A percentile compares a stretch with the other conserved stretches of the same genome.
Evolutionary conservation across 2,329 filamentous ascomycete species (phyloP).

Genomic region (Penicillium freii): DNA sequence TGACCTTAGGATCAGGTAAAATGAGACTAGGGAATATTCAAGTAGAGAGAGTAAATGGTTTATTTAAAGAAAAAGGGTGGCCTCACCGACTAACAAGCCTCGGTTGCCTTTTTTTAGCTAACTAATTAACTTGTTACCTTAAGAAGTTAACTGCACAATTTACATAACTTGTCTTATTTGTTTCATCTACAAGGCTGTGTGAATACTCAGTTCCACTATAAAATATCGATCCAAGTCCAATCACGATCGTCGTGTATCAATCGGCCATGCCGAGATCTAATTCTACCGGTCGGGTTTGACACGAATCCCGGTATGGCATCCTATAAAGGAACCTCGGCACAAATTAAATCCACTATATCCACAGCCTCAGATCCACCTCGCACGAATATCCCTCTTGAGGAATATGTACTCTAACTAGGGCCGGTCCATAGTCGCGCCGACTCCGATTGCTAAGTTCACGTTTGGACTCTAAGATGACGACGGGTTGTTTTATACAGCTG

Average conservation of each 20-base stretch:
- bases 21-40: neutral
- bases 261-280: neutral
- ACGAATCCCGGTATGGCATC: neutral
- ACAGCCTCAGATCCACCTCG: neutral
- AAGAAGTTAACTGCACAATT: neutral
- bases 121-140: too few relatives aligned
- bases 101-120: neutral
- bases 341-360: neutral
- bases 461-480: neutral
- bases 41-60: neutral
- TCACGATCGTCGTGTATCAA: neutral
- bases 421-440: neutral
- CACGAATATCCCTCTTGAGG: neutral
- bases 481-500: neutral
- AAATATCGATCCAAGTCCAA: neutral
- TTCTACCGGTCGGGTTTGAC: neutral
- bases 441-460: neutral
- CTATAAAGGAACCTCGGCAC: neutral
- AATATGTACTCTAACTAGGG: neutral
- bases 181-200: neutral
- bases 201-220: neutral
- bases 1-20: neutral
- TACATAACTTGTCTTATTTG: neutral
- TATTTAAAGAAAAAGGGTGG: neutral
- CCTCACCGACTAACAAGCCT: neutral